Evolutionary conservation across 768 basidiomycete species (phyloP).

Genomic region (Amanita rubescens): DNA sequence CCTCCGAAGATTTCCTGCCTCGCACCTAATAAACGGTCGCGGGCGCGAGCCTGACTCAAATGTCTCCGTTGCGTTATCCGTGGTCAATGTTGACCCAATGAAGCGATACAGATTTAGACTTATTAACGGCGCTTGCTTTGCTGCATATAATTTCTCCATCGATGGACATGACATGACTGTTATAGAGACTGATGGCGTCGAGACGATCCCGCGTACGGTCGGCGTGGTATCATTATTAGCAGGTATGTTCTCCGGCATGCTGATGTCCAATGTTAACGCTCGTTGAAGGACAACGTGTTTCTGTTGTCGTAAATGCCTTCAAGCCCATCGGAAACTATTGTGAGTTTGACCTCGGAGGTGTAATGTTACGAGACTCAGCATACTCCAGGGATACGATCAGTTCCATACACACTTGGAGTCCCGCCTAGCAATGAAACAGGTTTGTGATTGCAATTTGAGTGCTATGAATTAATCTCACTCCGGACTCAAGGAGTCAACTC

Average conservation of each 20-base stretch:
- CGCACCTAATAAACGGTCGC: conserved; percentile 30
- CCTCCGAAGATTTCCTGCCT: background rate
- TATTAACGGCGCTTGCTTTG: conserved; percentile 26
- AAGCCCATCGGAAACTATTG: conserved; percentile 46
- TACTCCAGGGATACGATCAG: conserved; percentile 3
- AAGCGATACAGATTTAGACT: conserved; percentile 32
- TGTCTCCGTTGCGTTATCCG: conserved; percentile 18
- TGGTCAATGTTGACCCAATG: conserved; percentile 25
- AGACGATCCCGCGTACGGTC: conserved; percentile 33
- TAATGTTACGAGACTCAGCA: conserved; percentile 2
- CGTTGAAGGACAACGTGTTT: conserved; percentile 27
- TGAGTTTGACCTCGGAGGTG: conserved; percentile 26
- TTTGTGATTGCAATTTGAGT: background rate
- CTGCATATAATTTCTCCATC: conserved; percentile 35
- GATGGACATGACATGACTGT: conserved; percentile 42
- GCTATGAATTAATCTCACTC: background rate
- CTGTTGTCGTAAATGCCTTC: conserved; percentile 35
- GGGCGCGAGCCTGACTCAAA: conserved; percentile 24
- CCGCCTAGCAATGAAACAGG: conserved; percentile 5
- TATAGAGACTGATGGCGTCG: conserved; percentile 45
- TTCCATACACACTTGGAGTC: background rate
- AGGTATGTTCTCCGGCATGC: background rate
- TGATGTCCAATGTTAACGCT: background rate
- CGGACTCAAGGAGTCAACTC: conserved; percentile 27
- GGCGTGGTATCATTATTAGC: conserved; percentile 33